A percentile compares a stretch with the other conserved stretches of the same genome.
Conservation (phyloP, 305 asterid species). For the Ilex paraguariensis region DNA sequence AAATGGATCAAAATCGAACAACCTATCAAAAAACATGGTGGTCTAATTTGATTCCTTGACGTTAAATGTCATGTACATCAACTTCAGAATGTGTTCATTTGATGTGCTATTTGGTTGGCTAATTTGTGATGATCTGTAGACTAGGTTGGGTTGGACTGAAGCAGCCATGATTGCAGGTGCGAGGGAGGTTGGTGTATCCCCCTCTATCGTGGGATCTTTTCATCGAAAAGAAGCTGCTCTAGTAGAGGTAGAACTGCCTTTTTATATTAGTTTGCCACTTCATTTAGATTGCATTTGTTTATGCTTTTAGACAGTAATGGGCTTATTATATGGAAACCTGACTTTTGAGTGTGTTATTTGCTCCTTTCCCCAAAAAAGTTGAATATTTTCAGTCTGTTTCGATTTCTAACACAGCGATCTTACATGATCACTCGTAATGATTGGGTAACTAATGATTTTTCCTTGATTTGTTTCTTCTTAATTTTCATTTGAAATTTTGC, state of each 20-base stretch:
- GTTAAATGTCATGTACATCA: neutral
- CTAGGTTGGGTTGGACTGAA: constrained; percentile 78
- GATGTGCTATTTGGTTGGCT: neutral
- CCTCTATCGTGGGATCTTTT: constrained; percentile 78
- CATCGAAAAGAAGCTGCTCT: constrained; percentile 80
- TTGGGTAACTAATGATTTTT: no score
- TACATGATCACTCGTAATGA: neutral
- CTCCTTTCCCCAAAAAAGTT: neutral
- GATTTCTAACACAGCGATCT: neutral
- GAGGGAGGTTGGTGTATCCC: constrained; percentile 72
- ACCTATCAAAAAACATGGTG: no score
- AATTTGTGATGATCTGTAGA: constrained; percentile 29
- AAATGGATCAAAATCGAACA: neutral
- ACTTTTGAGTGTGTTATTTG: neutral
- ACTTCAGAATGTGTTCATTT: neutral
- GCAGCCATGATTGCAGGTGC: constrained; percentile 87
- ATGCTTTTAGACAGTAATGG: neutral
- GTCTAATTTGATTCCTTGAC: neutral
- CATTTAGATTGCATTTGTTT: neutral
- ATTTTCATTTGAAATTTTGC: no score
- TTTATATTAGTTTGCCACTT: neutral
- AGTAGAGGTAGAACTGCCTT: constrained; percentile 50
- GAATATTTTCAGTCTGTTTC: neutral
- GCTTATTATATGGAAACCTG: no score
- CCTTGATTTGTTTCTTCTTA: no score